Evolutionary conservation across 116 monocot species (phyloP).

Genomic region (Zostera marina): DNA sequence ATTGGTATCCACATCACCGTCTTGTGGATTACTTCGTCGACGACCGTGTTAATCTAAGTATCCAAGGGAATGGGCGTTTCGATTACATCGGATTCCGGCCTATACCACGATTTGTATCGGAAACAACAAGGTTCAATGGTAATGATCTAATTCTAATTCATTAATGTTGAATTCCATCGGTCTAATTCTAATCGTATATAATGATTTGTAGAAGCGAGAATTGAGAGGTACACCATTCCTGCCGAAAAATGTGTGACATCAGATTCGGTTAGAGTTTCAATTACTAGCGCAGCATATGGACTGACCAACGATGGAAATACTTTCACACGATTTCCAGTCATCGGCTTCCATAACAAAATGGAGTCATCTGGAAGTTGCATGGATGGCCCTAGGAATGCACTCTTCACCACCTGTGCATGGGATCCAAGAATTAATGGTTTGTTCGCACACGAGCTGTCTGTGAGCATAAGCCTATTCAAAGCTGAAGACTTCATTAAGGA

Average conservation of each 20-base stretch:
- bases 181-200: no score
- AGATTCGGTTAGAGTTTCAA: no score
- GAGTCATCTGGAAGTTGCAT: conserved; percentile 13
- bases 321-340: conserved; percentile 13
- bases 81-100: conserved; percentile 47
- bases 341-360: conserved; percentile 15
- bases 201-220: conserved; percentile 4
- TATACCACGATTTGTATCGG: background rate
- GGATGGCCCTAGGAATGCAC: background rate
- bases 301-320: conserved; percentile 8
- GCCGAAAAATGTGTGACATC: conserved; percentile 7
- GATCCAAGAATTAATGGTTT: conserved; percentile 6
- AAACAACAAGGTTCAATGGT: background rate
- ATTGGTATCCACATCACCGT: conserved; percentile 21
- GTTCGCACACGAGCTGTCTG: conserved; percentile 9
- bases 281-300: no score
- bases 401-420: conserved; percentile 7
- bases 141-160: background rate
- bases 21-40: conserved; percentile 37
- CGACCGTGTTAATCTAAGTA: conserved; percentile 20
- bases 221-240: background rate
- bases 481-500: conserved; percentile 8
- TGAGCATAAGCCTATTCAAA: conserved; percentile 7
- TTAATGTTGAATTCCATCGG: no score
- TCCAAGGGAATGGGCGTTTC: conserved; percentile 24